These are phyloP conservation scores for Angomonas deanei DNA, from an alignment of 208 protist genomes.

Conservation along the genomic window DNA sequence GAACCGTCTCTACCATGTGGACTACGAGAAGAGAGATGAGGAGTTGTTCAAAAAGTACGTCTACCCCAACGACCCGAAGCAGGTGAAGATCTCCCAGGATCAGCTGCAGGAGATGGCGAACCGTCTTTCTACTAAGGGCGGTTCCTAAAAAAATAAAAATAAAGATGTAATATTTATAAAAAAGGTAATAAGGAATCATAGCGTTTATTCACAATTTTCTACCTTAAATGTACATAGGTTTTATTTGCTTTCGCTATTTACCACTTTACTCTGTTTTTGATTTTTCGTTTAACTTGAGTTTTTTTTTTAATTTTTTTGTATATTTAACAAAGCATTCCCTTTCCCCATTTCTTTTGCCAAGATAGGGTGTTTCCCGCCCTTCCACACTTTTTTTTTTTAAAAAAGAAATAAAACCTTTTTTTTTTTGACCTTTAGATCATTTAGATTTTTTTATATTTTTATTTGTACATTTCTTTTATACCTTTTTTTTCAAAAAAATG, in stretches of 20 bases:
- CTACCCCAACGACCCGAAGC: slow-evolving; percentile 77
- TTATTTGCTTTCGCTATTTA: not conserved
- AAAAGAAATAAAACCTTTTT: slow-evolving; percentile 2
- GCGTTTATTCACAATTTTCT: slow-evolving; percentile 10
- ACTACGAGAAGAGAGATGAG: slow-evolving; percentile 76
- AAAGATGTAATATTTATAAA: not conserved
- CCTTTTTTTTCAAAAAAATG: slow-evolving; percentile 1
- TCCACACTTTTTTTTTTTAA: too few species aligned
- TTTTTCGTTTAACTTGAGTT: not conserved
- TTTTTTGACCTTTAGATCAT: slow-evolving; percentile 3
- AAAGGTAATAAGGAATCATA: slow-evolving; percentile 10
- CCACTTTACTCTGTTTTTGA: slow-evolving; percentile 3
- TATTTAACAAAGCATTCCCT: too few species aligned
- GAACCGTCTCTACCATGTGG: slow-evolving; percentile 63
- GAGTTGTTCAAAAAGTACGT: slow-evolving; percentile 85
- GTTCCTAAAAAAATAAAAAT: slow-evolving; percentile 1
- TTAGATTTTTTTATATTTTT: not conserved
- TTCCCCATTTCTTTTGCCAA: too few species aligned
- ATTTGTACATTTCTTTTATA: not conserved
- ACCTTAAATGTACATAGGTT: not conserved
- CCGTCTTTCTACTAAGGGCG: slow-evolving; percentile 64
- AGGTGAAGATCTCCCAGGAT: slow-evolving; percentile 38
- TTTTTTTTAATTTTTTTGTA: slow-evolving; percentile 5
- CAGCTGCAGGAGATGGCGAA: slow-evolving; percentile 66
- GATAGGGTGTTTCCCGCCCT: too few species aligned